Evolutionary conservation across 2,329 filamentous ascomycete genomes (phyloP), one percentile per base, ranked within the genome.

Genomic region (Aspergillus niger): DNA sequence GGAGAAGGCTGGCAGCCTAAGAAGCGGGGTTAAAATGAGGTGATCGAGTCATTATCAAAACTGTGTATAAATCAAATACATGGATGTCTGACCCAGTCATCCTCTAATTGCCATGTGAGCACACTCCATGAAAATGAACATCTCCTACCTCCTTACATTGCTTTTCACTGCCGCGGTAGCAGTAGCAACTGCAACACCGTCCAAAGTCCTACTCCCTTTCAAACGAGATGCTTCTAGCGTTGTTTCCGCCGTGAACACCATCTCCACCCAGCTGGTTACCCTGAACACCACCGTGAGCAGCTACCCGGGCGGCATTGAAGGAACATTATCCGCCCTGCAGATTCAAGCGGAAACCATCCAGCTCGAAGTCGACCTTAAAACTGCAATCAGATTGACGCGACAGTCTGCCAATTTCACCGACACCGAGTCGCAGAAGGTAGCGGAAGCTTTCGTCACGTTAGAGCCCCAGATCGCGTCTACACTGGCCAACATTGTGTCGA

Each of bases 401-500:
- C 50, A 15, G 2, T 62, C 65, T 1, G 59, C 58, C 36, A 65
- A 65, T 38, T 68, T 69, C 57, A 61, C 61, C 38, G 43, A 60
- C 13, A 38, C 58, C 2, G 67, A 67, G 41, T 67, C 65, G 3
- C 30, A 52, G 2, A 52, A 41, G 10, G 63, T 69, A 32, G 59
- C 65, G 3, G 38, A 24, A 0, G 59, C 64, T 1, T 63, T 69
- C 13, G 22, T 69, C 10, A 57, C 60, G 1, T 51, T 68, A 13
- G 36, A 67, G 54, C 67, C 67, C 1, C 57, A 63, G 24, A 64
- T 69, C 63, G 58, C 56, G 24, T 63, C 61, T 1, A 62, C 65
- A 1, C 60, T 68, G 5, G 60, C 63, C 38, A 66, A 62, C 7
- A 59, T 69, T 43, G 59, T 69, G 11, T 7, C 32, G 8, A 65